Evolutionary conservation across 140 eudicot species (phyloP), one percentile per base, ranked within the genome.

Genomic region (Bidens hawaiensis): DNA sequence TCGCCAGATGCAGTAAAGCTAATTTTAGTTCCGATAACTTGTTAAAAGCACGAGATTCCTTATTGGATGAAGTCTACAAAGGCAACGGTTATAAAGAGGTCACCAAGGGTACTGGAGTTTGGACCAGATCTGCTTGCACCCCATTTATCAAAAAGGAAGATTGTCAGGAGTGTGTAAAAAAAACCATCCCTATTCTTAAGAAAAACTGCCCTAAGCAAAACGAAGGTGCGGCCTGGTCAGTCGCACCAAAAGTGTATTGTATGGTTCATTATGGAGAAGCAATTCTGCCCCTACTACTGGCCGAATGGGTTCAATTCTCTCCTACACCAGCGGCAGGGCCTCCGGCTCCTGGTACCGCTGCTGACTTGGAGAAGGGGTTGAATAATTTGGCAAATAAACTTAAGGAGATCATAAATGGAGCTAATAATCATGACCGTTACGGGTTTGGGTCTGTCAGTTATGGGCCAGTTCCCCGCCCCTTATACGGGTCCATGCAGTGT

Each of bases 401-500:
- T 19, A 53, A 53, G 12, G 22, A 14, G 0, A 26, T 4, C 0
- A 12, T 12, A 5, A 28, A 2, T 0, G 21, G 22, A 50, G 16
- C 8, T 53, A 16, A 53, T 52, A 2, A 0, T 4, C 0, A 4
- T 4, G 1, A 14, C 5, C 21, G 12, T 6, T 50, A 21, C 15
- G 57, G 6, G 21, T 25, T 11, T n/a, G 36, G 60, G 15, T 24
- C 36, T 14, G 2, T 14, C 6, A 26, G 1, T 26, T 53, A 53
- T 8, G 59, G 56, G 11, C 11, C 59, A 4, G 19, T 17, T 24
- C 25, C 59, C n/a, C n/a, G 10, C 0, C 33, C 25, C 9, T 17
- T 58, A 17, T 58, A 58, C n/a, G 42, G 42, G 48, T 33, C 47
- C 1, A 15, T 18, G 64, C 64, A 58, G n/a, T n/a, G n/a, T 8